Percentiles rank a stretch among this genome's conserved stretches.
These are phyloP conservation scores for Begonia masoniana DNA, from an alignment of 306 rosid genomes.

Conservation along the genomic window DNA sequence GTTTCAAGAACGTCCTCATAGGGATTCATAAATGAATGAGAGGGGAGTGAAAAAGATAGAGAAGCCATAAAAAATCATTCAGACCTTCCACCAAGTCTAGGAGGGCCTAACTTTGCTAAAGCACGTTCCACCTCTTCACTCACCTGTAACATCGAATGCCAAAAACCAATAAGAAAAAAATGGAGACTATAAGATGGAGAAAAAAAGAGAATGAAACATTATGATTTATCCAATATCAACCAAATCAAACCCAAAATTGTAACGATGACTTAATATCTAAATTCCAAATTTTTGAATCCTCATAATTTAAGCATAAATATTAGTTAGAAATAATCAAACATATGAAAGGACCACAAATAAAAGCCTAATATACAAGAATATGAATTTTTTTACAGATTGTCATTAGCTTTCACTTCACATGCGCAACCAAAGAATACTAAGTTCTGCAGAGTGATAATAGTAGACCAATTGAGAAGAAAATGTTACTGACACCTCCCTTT, in stretches of 20 bases:
- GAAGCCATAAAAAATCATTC: neutral
- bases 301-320: too few relatives aligned
- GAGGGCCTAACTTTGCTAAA: slow-evolving; percentile 75
- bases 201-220: neutral
- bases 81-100: slow-evolving; percentile 68
- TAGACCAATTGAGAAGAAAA: too few relatives aligned
- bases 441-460: too few relatives aligned
- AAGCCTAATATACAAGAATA: too few relatives aligned
- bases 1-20: neutral
- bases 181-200: neutral
- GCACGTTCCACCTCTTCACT: slow-evolving; percentile 98
- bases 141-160: slow-evolving; percentile 43
- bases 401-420: neutral
- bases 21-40: neutral
- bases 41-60: neutral
- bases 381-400: too few relatives aligned
- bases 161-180: slow-evolving; percentile 9
- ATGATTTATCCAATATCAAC: neutral
- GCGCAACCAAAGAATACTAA: neutral
- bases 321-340: too few relatives aligned
- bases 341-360: too few relatives aligned
- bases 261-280: neutral
- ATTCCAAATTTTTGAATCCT: too few relatives aligned
- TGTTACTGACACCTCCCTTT: too few relatives aligned
- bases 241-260: neutral